phyloP scores from a whole-genome alignment of 1,284 basidiomycete genomes.

The Earliella scabrosa region DNA sequence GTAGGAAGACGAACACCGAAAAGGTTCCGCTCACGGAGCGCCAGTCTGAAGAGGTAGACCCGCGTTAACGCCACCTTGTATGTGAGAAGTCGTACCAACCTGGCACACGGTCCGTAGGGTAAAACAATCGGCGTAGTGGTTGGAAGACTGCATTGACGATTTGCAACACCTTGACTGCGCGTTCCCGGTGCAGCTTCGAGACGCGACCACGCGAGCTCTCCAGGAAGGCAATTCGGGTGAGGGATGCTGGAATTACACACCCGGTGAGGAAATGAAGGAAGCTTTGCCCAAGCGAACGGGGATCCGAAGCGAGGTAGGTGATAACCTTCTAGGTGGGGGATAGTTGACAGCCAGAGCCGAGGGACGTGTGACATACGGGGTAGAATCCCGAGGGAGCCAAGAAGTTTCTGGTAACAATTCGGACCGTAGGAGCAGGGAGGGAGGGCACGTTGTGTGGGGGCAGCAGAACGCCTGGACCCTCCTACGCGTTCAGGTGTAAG shows the following conservation, averaged over 20 bases:
- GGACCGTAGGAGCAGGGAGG: neutral
- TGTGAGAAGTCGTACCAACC: neutral
- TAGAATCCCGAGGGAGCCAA: neutral
- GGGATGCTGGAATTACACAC: neutral
- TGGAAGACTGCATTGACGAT: no score
- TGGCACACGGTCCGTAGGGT: slow-evolving; percentile 1
- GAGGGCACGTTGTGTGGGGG: neutral
- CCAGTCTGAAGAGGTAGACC: neutral
- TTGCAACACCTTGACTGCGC: neutral
- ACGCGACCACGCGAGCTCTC: neutral
- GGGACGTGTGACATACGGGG: neutral
- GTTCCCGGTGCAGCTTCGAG: slow-evolving; percentile 3
- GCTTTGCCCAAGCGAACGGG: neutral
- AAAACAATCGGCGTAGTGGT: no score
- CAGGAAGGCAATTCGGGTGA: neutral
- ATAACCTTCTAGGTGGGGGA: slow-evolving; percentile 7
- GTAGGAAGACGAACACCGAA: neutral
- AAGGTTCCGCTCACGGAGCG: slow-evolving; percentile 3
- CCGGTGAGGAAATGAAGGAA: neutral
- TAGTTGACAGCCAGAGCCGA: neutral
- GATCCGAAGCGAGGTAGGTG: neutral
- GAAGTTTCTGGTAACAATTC: neutral
- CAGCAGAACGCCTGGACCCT: neutral
- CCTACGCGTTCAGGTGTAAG: neutral
- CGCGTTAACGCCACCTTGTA: slow-evolving; percentile 6